Conservation (phyloP, 257 asterid genomes). For the Solanum corneliomulleri region DNA sequence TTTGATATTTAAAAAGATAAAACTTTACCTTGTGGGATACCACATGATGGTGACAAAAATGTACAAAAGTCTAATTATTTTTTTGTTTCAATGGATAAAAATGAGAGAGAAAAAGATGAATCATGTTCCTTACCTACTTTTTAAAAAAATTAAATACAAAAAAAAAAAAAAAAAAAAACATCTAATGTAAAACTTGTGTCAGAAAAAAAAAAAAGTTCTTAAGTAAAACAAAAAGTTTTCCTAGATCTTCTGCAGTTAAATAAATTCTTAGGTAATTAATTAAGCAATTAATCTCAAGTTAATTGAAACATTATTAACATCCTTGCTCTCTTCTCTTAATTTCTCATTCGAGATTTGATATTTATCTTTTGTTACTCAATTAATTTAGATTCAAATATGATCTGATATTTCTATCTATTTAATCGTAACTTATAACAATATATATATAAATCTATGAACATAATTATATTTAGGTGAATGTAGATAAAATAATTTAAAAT, state of each 20-base stretch:
- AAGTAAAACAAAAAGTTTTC: not conserved
- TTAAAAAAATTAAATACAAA: not conserved
- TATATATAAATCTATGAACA: too few relatives aligned
- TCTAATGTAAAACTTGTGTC: not conserved
- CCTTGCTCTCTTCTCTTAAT: not conserved
- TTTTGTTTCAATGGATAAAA: not conserved
- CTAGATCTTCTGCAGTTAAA: not conserved
- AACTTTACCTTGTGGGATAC: not conserved
- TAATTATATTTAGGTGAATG: not conserved
- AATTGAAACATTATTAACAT: not conserved
- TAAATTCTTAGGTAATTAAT: not conserved
- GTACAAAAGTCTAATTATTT: not conserved
- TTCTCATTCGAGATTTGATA: not conserved
- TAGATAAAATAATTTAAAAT: not conserved
- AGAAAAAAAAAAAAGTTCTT: not conserved
- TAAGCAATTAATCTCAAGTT: not conserved
- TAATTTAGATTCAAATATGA: too few relatives aligned
- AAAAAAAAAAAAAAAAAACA: not conserved
- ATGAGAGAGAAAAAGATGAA: not conserved
- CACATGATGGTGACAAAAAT: conserved; percentile 17
- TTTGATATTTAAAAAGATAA: too few relatives aligned
- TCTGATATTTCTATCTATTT: too few relatives aligned
- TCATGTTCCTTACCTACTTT: not conserved
- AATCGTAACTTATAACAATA: too few relatives aligned
- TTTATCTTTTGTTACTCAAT: rapidly evolving